These are phyloP conservation scores for Daldinia loculata DNA, from an alignment of 495 filamentous ascomycete species.

Conservation along the genomic window DNA sequence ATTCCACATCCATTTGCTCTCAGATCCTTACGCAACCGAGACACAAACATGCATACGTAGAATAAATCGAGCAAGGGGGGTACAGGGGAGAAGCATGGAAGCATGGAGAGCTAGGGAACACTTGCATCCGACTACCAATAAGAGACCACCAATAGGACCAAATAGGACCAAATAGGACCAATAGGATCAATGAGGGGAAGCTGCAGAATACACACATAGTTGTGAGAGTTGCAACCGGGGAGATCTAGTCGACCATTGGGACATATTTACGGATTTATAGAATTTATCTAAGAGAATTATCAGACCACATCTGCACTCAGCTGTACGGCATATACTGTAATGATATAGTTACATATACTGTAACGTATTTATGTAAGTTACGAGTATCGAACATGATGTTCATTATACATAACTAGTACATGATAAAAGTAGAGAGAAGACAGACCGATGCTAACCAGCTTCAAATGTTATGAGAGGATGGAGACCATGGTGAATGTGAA, in stretches of 20 bases:
- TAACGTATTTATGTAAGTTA: not conserved
- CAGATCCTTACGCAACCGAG: slow-evolving; percentile 39
- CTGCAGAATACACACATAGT: slow-evolving; percentile 19
- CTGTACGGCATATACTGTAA: not conserved
- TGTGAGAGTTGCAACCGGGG: slow-evolving; percentile 26
- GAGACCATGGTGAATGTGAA: not conserved
- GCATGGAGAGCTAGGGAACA: slow-evolving; percentile 30
- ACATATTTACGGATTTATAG: not conserved
- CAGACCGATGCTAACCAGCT: not conserved
- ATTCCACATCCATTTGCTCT: slow-evolving; percentile 35
- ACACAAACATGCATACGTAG: slow-evolving; percentile 3
- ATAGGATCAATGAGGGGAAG: slow-evolving; percentile 9
- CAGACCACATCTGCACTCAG: not conserved
- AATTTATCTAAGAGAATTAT: slow-evolving; percentile 33
- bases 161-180: not conserved
- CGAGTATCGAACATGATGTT: not conserved
- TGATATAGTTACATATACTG: not conserved
- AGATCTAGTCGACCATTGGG: slow-evolving; percentile 1
- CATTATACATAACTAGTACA: not conserved
- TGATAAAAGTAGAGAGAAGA: not conserved
- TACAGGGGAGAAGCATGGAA: slow-evolving; percentile 10
- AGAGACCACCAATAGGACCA: slow-evolving; percentile 3
- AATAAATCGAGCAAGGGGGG: slow-evolving; percentile 7
- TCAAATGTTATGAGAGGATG: not conserved
- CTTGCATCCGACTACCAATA: slow-evolving; percentile 41